phyloP scores from a whole-genome alignment of 2,329 filamentous ascomycete species.

The Cladosporium sp. region DNA sequence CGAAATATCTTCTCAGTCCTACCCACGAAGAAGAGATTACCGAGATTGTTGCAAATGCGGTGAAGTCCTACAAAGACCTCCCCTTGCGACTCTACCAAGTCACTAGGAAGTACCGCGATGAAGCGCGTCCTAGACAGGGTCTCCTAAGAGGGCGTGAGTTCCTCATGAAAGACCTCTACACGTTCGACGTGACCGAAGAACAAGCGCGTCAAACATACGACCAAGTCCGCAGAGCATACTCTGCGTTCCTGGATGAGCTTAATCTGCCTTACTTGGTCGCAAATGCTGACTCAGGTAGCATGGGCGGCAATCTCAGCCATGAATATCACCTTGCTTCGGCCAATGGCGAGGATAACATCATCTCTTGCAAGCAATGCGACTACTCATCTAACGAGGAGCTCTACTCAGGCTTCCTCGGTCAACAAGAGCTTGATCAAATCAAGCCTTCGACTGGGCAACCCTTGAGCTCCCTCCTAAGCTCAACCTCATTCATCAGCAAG shows the following conservation, averaged over 20 bases:
- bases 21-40: constrained; percentile 98
- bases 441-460: background rate
- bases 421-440: background rate
- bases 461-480: background rate
- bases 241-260: constrained; percentile 70
- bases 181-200: constrained; percentile 67
- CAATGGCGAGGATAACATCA: constrained; percentile 78
- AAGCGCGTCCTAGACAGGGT: constrained; percentile 80
- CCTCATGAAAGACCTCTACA: constrained; percentile 97
- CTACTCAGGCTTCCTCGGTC: constrained; percentile 10
- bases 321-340: constrained; percentile 82
- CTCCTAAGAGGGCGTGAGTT: constrained; percentile 86
- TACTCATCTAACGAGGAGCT: constrained; percentile 86
- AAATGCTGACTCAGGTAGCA: constrained; percentile 88
- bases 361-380: constrained; percentile 66
- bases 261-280: constrained; percentile 79
- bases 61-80: constrained; percentile 78
- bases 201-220: constrained; percentile 76
- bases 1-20: constrained; percentile 71
- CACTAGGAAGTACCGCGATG: constrained; percentile 89
- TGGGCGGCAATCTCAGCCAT: constrained; percentile 88
- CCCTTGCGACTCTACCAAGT: constrained; percentile 89
- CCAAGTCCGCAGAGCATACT: constrained; percentile 67
- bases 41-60: constrained; percentile 61
- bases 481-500: constrained; percentile 44